Conservation (phyloP, 495 filamentous ascomycete genomes). For the Hyaloscypha bicolor region DNA sequence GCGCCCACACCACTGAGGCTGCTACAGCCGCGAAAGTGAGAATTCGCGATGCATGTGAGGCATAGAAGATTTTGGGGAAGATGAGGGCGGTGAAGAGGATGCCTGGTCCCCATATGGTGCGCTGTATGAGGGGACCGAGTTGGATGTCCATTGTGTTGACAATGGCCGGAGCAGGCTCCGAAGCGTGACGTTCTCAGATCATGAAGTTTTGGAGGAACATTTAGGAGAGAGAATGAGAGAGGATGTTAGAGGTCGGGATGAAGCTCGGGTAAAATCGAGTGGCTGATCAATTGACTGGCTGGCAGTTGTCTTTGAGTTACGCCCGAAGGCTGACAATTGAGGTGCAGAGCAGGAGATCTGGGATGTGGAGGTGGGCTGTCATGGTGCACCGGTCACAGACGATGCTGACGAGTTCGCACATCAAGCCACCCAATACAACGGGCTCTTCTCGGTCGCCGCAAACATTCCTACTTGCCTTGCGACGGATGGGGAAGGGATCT, state of each 20-base stretch:
- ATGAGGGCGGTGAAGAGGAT: conserved; percentile 9
- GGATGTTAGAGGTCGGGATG: background rate
- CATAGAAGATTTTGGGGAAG: conserved; percentile 6
- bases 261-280: background rate
- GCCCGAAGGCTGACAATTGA: background rate
- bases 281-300: background rate
- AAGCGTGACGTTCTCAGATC: background rate
- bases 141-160: conserved; percentile 13
- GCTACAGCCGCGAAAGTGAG: background rate
- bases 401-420: background rate
- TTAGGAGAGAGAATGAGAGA: background rate
- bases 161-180: background rate
- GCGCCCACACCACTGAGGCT: background rate
- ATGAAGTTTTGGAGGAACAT: background rate
- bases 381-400: background rate
- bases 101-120: background rate
- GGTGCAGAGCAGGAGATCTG: background rate
- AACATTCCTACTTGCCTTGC: background rate
- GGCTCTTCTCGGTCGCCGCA: background rate
- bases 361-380: background rate
- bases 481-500: background rate
- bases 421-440: background rate
- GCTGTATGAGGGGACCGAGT: background rate
- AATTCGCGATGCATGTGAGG: background rate
- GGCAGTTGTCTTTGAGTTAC: background rate